Evolutionary conservation across 1,284 basidiomycete genomes (phyloP), one percentile per base, ranked within the genome.

Genomic region (Acaromyces ingoldii): DNA sequence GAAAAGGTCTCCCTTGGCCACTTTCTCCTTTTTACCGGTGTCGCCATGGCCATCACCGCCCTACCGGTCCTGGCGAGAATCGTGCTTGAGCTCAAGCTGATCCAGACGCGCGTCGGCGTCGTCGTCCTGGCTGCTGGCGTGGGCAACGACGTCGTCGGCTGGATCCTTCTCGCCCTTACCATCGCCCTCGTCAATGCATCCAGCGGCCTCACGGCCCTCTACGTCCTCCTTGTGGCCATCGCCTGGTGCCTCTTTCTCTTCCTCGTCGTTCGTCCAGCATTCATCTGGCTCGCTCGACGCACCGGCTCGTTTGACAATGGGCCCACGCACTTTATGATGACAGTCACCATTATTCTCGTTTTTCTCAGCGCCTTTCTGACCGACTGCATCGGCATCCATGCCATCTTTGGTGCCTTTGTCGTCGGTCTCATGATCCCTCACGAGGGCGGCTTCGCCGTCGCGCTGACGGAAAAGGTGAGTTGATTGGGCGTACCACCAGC

Each of bases 11-110:
- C 84, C 38, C 84, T 88, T 74, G 85, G 88, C 1, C 82, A 95
- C 72, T 97, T 97, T 76, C 83, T 97, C 81, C 84, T 98, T 37
- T 97, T 96, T 76, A 85, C 89, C 36, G 89, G 90, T 43, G 89
- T 93, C 15, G 86, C 91, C 0, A 90, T 85, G 78, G 86, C 87
- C 2, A 96, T 96, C 76, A 96, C 91, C 0, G 91, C 91, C 0
- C 78, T 79, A 48, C 78, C 82, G 0, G 92, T 98, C 3, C 82
- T 97, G 3, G 96, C 92, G 74, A 86, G 93, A 44, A 72, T 72
- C 49, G 51, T 72, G 25, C 62, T 64, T 44, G 79, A 81, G 51
- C 79, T 80, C 37, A 80, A 82, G 76, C 80, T 99, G 1, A 81
- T 97, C 51, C 88, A 93, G 59, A 95, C 91, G 6, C 88, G 85